phyloP scores from a whole-genome alignment of 495 filamentous ascomycete genomes.

The Neurospora discreta region DNA sequence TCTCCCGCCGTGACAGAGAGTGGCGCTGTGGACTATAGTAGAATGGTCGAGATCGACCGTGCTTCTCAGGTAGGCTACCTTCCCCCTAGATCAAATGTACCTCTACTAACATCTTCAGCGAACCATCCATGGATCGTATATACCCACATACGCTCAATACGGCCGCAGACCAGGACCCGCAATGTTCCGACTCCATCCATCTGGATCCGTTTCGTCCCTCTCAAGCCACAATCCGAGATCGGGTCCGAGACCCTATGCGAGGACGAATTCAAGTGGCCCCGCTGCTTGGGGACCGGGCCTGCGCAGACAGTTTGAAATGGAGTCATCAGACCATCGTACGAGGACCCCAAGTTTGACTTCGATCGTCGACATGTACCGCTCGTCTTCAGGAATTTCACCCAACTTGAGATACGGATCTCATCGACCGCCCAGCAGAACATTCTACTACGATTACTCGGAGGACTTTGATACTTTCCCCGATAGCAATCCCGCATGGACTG shows the following conservation, averaged over 20 bases:
- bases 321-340: constrained; percentile 8
- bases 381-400: constrained; percentile 11
- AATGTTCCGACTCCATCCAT: constrained; percentile 23
- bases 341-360: constrained; percentile 31
- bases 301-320: constrained; percentile 1
- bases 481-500: constrained; percentile 5
- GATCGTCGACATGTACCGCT: constrained; percentile 30
- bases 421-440: neutral
- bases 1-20: constrained; percentile 50
- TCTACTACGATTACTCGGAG: constrained; percentile 45
- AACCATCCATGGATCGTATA: constrained; percentile 31
- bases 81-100: neutral
- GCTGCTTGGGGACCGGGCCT: neutral
- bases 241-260: constrained; percentile 10
- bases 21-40: constrained; percentile 36
- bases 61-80: constrained; percentile 27
- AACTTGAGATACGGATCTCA: neutral
- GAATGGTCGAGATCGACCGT: constrained; percentile 39
- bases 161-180: constrained; percentile 21
- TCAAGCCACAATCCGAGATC: constrained; percentile 19
- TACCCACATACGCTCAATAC: constrained; percentile 26
- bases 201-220: constrained; percentile 24
- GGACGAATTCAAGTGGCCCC: neutral
- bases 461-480: constrained; percentile 25
- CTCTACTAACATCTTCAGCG: constrained; percentile 19